These are phyloP conservation scores for Cytospora paraplurivora DNA, from an alignment of 2,329 filamentous ascomycete genomes.

Conservation along the genomic window DNA sequence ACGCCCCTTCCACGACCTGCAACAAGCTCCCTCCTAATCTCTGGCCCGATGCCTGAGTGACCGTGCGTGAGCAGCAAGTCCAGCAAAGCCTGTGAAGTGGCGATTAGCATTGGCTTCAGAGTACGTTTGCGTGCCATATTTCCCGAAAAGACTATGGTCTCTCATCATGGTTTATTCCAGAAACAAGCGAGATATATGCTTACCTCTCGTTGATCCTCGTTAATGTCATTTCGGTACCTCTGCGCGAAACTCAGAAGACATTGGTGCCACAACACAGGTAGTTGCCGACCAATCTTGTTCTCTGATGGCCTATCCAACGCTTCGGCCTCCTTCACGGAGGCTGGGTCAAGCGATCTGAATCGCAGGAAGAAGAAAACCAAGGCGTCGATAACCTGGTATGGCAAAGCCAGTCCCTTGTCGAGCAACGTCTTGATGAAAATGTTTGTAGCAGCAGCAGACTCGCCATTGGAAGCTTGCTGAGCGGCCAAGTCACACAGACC, in stretches of 20 bases:
- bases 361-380: conserved; percentile 96
- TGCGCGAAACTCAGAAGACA: conserved; percentile 89
- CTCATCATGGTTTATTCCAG: background rate
- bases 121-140: background rate
- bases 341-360: conserved; percentile 72
- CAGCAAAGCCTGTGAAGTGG: conserved; percentile 65
- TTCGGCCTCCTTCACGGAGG: conserved; percentile 55
- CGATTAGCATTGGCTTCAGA: conserved; percentile 23
- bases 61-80: conserved; percentile 84
- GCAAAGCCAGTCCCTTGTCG: conserved; percentile 96
- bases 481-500: conserved; percentile 92
- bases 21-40: conserved; percentile 84
- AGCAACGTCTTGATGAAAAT: conserved; percentile 91
- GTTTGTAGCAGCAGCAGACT: conserved; percentile 89
- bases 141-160: background rate
- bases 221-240: conserved; percentile 93
- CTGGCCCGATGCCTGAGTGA: conserved; percentile 85
- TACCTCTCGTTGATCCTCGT: conserved; percentile 78
- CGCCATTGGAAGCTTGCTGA: conserved; percentile 80
- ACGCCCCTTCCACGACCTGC: conserved; percentile 86
- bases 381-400: conserved; percentile 91
- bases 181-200: conserved; percentile 5
- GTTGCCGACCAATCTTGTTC: conserved; percentile 43
- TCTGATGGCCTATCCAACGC: conserved; percentile 50
- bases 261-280: conserved; percentile 97